Evolutionary conservation across 2,329 filamentous ascomycete species (phyloP), one percentile per base, ranked within the genome.

Genomic region (Hymenotorrendiella dingleyae): DNA sequence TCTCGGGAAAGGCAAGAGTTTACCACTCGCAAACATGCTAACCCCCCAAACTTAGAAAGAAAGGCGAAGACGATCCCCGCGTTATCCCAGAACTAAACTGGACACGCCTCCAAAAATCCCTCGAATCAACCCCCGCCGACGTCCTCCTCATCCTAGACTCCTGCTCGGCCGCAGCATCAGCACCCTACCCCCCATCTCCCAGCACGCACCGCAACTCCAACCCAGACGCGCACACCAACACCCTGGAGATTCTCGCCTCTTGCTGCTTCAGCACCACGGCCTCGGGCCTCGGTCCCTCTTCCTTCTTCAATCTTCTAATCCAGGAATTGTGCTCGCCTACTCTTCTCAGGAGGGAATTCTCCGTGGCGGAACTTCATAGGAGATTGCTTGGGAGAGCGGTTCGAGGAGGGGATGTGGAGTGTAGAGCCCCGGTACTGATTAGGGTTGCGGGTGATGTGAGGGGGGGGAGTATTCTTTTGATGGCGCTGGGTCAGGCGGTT

Each of bases 221-320:
- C n/a, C 29, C n/a, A 9, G 11, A 27, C 11, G 8, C 14, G 1
- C 17, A 17, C 11, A 21, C 26, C 7, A 21, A 12, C 9, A 42
- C 39, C 3, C 26, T 24, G 22, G 30, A 35, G 21, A 23, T 42
- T 12, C 39, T 42, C 22, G 32, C 39, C 21, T 28, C 39, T 10
- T 42, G 39, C 22, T 28, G 39, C 3, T 42, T 42, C 22, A 23
- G 26, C n/a, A 42, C 39, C 14, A 20, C 21, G 22, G 11, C 39
- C 12, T 30, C 39, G 7, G 39, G 39, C 10, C 9, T 35, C 7
- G 39, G 39, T n/a, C 39, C 39, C 8, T 20, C 26, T 12, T 42
- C 39, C 9, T 42, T 42, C 39, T 42, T 42, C 22, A 26, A 42
- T 28, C 16, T 42, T 22, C 16, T 42, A 10, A n/a, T 42, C 20